Conservation (phyloP, 2,329 filamentous ascomycete genomes). For the Pseudogymnoascus sp. region DNA sequence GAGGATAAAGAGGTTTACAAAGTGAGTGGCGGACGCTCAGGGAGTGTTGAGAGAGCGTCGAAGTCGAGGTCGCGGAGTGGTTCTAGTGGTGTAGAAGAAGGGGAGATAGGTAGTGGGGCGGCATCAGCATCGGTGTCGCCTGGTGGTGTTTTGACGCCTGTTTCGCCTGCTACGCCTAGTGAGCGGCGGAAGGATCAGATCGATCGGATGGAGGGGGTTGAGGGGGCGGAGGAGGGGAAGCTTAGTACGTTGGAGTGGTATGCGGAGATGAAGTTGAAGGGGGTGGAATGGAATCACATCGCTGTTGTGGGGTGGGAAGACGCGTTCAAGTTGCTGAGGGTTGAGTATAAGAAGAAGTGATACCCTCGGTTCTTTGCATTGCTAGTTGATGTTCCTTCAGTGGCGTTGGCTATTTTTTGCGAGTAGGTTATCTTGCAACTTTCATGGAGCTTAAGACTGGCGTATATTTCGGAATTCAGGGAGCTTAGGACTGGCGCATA, state of each 20-base stretch:
- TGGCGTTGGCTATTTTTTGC: not conserved
- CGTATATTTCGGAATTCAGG: not conserved
- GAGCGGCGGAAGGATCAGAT: not conserved
- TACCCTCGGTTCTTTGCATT: slow-evolving; percentile 2
- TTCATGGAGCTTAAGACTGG: not conserved
- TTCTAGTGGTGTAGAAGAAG: not conserved
- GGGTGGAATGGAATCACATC: slow-evolving; percentile 44
- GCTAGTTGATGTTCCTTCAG: not conserved
- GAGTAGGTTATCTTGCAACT: not conserved
- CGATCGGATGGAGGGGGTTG: not conserved
- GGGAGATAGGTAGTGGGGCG: not conserved
- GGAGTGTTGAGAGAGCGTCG: not conserved
- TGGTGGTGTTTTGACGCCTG: not conserved
- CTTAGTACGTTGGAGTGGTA: slow-evolving; percentile 46
- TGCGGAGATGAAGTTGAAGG: slow-evolving; percentile 37
- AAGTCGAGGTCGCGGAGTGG: not conserved
- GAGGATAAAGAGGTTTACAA: slow-evolving; percentile 93
- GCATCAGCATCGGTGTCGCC: not conserved
- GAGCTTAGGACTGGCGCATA: not conserved
- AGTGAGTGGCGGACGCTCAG: slow-evolving; percentile 46
- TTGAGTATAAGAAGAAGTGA: slow-evolving; percentile 7
- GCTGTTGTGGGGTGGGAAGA: slow-evolving; percentile 37
- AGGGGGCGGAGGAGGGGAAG: not conserved
- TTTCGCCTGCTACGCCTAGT: not conserved
- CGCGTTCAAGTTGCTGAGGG: slow-evolving; percentile 6